These are phyloP conservation scores for Wickerhamiella azymoides DNA, from an alignment of 805 yeast species.

Conservation along the genomic window DNA sequence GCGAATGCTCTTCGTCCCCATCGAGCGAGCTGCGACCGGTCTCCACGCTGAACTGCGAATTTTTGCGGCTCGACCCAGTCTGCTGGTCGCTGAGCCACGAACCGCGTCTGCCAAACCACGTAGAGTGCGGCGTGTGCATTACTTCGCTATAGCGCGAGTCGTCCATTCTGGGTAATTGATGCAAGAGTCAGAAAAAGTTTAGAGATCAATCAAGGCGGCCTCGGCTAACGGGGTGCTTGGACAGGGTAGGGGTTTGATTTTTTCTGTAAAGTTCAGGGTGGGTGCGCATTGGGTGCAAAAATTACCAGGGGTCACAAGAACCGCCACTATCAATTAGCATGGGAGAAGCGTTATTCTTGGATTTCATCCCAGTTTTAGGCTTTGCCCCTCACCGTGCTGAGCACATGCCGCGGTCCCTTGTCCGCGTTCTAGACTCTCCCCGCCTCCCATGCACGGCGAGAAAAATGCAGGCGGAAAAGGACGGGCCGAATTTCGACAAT, in stretches of 20 bases:
- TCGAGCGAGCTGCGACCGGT: neutral
- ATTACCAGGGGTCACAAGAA: too few species aligned
- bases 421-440: too few species aligned
- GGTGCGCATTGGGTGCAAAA: too few species aligned
- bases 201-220: neutral
- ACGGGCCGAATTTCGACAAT: too few species aligned
- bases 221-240: neutral
- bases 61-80: constrained; percentile 1
- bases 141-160: neutral
- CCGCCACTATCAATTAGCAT: too few species aligned
- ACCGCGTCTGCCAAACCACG: neutral
- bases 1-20: neutral
- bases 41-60: constrained; percentile 1
- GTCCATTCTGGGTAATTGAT: neutral
- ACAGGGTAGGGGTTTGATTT: neutral
- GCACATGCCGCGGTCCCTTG: too few species aligned
- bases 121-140: neutral
- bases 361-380: too few species aligned
- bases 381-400: too few species aligned
- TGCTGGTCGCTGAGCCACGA: neutral
- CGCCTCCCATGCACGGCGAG: too few species aligned
- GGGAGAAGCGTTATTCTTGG: too few species aligned
- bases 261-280: too few species aligned
- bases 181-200: neutral
- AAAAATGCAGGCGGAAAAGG: too few species aligned